Conservation (phyloP, 169 alveolate genomes). For the Cryptosporidium bovis region DNA sequence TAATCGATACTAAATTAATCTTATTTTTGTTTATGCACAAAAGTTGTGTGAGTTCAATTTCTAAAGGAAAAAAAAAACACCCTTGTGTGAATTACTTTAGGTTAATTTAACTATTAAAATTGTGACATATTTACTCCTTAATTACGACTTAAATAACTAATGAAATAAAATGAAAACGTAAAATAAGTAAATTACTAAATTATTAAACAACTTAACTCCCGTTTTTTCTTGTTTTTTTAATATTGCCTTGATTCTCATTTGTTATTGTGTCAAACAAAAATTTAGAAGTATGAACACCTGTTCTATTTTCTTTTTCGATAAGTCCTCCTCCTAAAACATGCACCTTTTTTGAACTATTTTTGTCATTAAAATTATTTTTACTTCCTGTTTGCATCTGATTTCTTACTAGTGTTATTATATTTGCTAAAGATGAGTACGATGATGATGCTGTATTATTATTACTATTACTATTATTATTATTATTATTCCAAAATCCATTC, state of each 20-base stretch:
- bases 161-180: too few relatives aligned
- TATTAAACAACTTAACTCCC: background rate
- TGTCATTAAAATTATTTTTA: constrained; percentile 1
- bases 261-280: too few relatives aligned
- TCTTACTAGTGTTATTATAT: constrained; percentile 45
- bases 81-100: too few relatives aligned
- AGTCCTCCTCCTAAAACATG: constrained; percentile 33
- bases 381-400: constrained; percentile 21
- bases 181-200: background rate
- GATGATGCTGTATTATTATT: too few relatives aligned
- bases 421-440: constrained; percentile 29
- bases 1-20: background rate
- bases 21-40: too few relatives aligned
- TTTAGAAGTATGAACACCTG: too few relatives aligned
- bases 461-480: too few relatives aligned
- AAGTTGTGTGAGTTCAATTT: too few relatives aligned
- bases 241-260: background rate
- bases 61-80: too few relatives aligned
- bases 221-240: background rate
- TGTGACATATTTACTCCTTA: too few relatives aligned
- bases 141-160: too few relatives aligned
- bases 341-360: constrained; percentile 14
- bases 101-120: too few relatives aligned
- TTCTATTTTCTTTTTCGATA: constrained; percentile 1
- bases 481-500: background rate